A percentile compares a stretch with the other conserved stretches of the same genome.
Conservation (phyloP, 2,329 filamentous ascomycete genomes). For the Botrytis pseudocinerea region DNA sequence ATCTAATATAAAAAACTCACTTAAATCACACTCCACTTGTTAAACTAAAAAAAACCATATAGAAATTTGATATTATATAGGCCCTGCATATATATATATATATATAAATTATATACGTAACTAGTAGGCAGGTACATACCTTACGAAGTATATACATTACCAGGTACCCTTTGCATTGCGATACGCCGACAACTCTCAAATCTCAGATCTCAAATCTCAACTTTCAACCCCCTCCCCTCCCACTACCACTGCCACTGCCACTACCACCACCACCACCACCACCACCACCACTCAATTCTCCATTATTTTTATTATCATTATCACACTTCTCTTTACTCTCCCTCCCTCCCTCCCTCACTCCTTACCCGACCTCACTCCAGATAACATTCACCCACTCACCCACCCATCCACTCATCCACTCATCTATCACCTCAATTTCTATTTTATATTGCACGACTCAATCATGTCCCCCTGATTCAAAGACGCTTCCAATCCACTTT, state of each 20-base stretch:
- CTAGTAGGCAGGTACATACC: background rate
- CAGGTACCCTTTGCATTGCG: background rate
- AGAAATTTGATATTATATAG: background rate
- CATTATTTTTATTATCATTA: conserved; percentile 4
- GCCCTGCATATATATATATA: background rate
- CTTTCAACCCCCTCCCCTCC: background rate
- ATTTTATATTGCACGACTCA: conserved; percentile 9
- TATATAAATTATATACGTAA: background rate
- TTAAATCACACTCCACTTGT: background rate
- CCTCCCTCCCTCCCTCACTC: background rate
- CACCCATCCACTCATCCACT: background rate
- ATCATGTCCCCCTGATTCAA: conserved; percentile 20
- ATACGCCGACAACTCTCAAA: background rate
- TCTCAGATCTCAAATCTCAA: background rate
- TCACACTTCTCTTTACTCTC: background rate
- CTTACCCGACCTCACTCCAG: background rate
- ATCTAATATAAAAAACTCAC: background rate
- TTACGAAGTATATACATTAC: background rate
- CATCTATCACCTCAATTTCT: background rate
- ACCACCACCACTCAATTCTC: background rate
- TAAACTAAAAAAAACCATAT: background rate
- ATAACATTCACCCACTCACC: background rate
- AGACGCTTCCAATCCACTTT: conserved; percentile 16
- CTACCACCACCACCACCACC: background rate
- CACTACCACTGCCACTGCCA: background rate